Conservation (phyloP, 2,329 filamentous ascomycete genomes). For the Coniosporium tulheliwenetii region DNA sequence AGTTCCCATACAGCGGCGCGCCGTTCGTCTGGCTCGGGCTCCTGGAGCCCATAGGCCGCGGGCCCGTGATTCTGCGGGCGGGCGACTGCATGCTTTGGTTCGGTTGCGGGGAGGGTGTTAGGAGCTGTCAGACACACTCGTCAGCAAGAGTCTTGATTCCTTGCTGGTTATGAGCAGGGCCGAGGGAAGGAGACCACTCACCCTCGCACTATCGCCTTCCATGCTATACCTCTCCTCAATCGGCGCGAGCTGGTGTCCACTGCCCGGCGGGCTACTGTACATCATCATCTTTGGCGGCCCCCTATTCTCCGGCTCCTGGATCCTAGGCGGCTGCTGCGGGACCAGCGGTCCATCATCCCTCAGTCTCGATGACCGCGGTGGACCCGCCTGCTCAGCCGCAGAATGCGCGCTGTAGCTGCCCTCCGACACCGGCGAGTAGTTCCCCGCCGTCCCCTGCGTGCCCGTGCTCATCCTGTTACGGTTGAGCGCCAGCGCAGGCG, state of each 20-base stretch:
- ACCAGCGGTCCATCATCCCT: constrained; percentile 43
- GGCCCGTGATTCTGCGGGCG: constrained; percentile 30
- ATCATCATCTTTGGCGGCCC: not conserved
- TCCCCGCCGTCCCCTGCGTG: constrained; percentile 12
- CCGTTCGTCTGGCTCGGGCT: constrained; percentile 8
- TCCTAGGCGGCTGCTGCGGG: constrained; percentile 26
- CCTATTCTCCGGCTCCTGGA: constrained; percentile 1
- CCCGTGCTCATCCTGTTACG: constrained; percentile 21
- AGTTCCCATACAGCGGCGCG: not conserved
- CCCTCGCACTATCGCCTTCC: constrained; percentile 24
- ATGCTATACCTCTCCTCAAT: constrained; percentile 34
- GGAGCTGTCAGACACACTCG: not conserved
- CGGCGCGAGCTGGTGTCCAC: constrained; percentile 27
- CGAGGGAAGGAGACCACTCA: not conserved
- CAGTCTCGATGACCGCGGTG: constrained; percentile 34
- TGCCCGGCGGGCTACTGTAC: constrained; percentile 19
- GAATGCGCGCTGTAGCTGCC: constrained; percentile 21
- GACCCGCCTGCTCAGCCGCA: constrained; percentile 17
- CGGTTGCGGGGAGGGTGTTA: constrained; percentile 2
- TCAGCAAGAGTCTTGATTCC: not conserved
- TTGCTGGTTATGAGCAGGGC: too few relatives aligned
- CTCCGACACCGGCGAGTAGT: constrained; percentile 21
- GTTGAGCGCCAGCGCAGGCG: constrained; percentile 20
- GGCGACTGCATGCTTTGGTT: constrained; percentile 13
- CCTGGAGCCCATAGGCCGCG: constrained; percentile 29